Base-by-base conservation (phyloP, 306 rosid genomes). In the Canavalia gladiata region DNA sequence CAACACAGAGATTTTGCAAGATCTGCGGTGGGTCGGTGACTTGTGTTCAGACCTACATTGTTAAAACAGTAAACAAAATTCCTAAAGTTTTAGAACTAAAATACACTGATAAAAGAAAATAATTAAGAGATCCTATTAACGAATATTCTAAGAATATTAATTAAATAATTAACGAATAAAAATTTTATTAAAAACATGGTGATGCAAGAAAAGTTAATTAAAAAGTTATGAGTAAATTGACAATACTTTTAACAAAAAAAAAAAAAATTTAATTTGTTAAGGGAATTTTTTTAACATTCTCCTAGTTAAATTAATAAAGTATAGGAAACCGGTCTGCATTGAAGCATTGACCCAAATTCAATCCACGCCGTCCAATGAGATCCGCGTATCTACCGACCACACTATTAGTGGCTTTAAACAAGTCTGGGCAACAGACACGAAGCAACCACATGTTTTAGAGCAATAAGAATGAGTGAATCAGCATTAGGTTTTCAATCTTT, bases 351-450 rank as follows among this genome's bases (percentile, higher is more conserved):
- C 85, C 52, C 34, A 68, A 86, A 82, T 82, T 60, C 43, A 81
- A 80, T 90, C 90, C 64, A 51, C 43, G 47, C 90, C 86, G 94
- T 88, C 87, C 88, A 76, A 25, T 13, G 64, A 85, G 88, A 93
- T 91, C 68, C 79, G 79, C 90, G 78, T 83, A 86, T 91, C 94
- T 60, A 65, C 97, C 86, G 90, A 51, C 97, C 87, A 75, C 54
- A 45, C 33, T 3, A 7, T 46, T 57, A n/a, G 50, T 60, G 86
- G 68, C 56, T 7, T 66, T 11, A 58, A 85, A 78, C 49, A 58
- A 51, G 29, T 42, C 51, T 43, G 42, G 43, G 41, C 75, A 52
- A 29, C 25, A 39, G 13, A 72, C 35, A 70, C 50, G 41, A 69
- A 50, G 35, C 74, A 81, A 18, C 79, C 39, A 72, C 79, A 50